Percentiles rank a stretch among this genome's conserved stretches.
These are phyloP conservation scores for Fusarium tjaetaba DNA, from an alignment of 2,329 filamentous ascomycete species.

Conservation along the genomic window DNA sequence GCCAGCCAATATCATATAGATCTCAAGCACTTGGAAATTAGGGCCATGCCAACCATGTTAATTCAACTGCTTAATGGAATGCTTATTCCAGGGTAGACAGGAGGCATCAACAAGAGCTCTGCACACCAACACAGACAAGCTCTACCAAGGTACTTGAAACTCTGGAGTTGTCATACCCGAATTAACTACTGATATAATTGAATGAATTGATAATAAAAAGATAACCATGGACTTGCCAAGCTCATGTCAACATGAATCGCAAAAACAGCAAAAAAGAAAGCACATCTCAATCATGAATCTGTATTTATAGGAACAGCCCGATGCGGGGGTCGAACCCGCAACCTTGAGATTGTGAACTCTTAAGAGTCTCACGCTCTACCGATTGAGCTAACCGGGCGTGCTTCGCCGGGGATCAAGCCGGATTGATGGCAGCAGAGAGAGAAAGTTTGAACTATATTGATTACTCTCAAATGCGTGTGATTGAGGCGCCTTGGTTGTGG, in stretches of 20 bases:
- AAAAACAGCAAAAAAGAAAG: conserved; percentile 23
- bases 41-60: neutral
- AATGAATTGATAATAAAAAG: fast-evolving
- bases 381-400: conserved; percentile 52
- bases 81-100: neutral
- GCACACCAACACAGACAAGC: neutral
- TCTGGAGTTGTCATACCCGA: neutral
- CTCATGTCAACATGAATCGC: neutral
- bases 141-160: neutral
- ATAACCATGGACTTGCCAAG: fast-evolving
- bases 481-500: neutral
- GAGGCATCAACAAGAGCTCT: neutral
- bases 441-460: neutral
- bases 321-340: conserved; percentile 64
- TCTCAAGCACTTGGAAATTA: neutral
- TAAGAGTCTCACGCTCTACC: conserved; percentile 76
- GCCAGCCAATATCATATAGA: fast-evolving
- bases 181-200: fast-evolving
- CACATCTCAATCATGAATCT: conserved; percentile 42
- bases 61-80: neutral
- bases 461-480: neutral
- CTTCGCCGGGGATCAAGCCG: conserved; percentile 56
- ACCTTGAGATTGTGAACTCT: conserved; percentile 59
- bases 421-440: conserved; percentile 5
- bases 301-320: conserved; percentile 51